Evolutionary conservation across 768 basidiomycete genomes (phyloP).

Genomic region (Hericium erinaceus): DNA sequence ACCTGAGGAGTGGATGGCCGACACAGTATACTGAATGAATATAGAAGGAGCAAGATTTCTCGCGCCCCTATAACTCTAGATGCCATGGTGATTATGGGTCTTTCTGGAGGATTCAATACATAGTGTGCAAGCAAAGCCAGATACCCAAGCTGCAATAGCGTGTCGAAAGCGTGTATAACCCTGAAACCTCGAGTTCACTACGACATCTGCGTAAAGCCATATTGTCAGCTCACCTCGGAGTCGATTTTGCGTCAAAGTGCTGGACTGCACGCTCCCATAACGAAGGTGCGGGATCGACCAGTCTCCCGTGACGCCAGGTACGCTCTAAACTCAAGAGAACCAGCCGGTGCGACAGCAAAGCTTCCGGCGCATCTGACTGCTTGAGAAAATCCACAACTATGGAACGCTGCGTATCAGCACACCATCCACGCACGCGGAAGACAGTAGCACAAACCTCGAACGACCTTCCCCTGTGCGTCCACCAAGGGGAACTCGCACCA

Average conservation of each 20-base stretch:
- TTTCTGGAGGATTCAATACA: conserved; percentile 26
- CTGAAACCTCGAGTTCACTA: conserved; percentile 20
- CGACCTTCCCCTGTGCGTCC: conserved; percentile 11
- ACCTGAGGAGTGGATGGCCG: conserved; percentile 24
- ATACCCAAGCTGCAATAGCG: conserved; percentile 29
- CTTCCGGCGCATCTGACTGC: conserved; percentile 4
- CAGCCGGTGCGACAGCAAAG: conserved; percentile 9
- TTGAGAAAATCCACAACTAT: conserved; percentile 10
- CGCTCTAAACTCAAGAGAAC: conserved; percentile 5
- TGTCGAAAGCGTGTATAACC: conserved; percentile 35
- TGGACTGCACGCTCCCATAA: conserved; percentile 2
- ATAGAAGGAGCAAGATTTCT: conserved; percentile 29
- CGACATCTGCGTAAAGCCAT: background rate
- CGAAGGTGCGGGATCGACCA: background rate
- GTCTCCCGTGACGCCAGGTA: conserved; percentile 11
- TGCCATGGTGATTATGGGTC: conserved; percentile 17
- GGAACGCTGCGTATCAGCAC: background rate
- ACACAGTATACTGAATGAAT: conserved; percentile 28
- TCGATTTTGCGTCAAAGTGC: conserved; percentile 30
- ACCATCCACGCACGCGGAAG: background rate
- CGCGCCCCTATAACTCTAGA: conserved; percentile 21
- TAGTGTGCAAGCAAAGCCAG: conserved; percentile 31
- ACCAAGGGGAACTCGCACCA: conserved; percentile 37
- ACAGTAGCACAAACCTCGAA: conserved; percentile 16
- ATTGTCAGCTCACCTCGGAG: conserved; percentile 32